These are phyloP conservation scores for Mucor ambiguus DNA, from an alignment of 371 early-diverging fungal genomes.

Conservation along the genomic window DNA sequence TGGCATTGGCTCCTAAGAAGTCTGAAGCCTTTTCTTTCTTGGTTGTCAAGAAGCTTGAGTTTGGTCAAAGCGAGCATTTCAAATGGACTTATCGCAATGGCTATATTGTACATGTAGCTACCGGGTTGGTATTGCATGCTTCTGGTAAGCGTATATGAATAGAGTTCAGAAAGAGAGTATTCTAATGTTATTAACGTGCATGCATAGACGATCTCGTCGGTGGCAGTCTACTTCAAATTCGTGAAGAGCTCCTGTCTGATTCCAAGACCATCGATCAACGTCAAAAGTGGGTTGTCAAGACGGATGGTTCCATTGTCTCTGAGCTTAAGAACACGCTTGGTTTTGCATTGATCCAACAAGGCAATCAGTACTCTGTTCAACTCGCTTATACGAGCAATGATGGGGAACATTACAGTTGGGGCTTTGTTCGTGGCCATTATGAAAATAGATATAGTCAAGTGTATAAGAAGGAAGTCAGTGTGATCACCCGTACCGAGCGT, in stretches of 20 bases:
- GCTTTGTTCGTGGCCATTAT: slow-evolving; percentile 34
- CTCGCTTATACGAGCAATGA: slow-evolving; percentile 28
- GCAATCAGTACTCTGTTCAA: slow-evolving; percentile 23
- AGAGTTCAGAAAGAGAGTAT: too few relatives aligned
- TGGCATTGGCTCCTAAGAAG: slow-evolving; percentile 39
- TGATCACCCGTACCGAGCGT: slow-evolving; percentile 25
- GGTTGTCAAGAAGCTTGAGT: slow-evolving; percentile 17
- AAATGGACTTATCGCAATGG: slow-evolving; percentile 52
- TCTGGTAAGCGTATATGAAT: slow-evolving; percentile 39
- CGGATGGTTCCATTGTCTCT: slow-evolving; percentile 44
- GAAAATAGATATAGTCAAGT: slow-evolving; percentile 33
- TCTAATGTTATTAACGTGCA: too few relatives aligned
- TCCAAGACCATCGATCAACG: slow-evolving; percentile 28
- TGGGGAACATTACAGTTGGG: slow-evolving; percentile 36
- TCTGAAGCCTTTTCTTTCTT: slow-evolving; percentile 30
- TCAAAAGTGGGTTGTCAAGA: slow-evolving; percentile 42
- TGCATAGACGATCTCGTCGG: slow-evolving; percentile 30
- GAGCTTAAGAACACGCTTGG: slow-evolving; percentile 30
- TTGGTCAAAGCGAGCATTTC: slow-evolving; percentile 26
- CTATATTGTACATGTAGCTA: slow-evolving; percentile 51
- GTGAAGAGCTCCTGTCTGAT: slow-evolving; percentile 19
- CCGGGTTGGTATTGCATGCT: slow-evolving; percentile 44
- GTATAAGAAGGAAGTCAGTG: slow-evolving; percentile 35
- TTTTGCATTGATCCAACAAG: slow-evolving; percentile 29
- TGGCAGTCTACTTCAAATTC: slow-evolving; percentile 39